Evolutionary conservation across 306 rosid species (phyloP).

Genomic region (Pyrus bretschneideri): DNA sequence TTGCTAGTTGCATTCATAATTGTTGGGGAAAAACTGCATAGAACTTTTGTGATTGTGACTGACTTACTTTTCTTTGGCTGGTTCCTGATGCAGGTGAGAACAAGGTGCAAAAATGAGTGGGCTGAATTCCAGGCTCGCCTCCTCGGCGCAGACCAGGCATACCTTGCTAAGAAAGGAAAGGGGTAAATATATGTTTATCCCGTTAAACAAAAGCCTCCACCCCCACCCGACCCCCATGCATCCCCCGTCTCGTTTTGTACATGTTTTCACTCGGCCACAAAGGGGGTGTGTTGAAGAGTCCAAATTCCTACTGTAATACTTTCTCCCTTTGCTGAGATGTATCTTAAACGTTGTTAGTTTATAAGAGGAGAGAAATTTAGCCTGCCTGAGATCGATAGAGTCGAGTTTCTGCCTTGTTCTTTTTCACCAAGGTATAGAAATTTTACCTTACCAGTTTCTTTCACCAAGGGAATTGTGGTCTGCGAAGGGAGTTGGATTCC

Average conservation of each 20-base stretch:
- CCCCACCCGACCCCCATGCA: background rate
- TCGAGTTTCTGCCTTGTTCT: background rate
- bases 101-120: conserved; percentile 89
- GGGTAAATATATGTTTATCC: conserved; percentile 11
- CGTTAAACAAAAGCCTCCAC: background rate
- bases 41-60: background rate
- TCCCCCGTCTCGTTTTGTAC: conserved; percentile 17
- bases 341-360: background rate
- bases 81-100: conserved; percentile 62
- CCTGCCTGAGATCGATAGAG: background rate
- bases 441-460: background rate
- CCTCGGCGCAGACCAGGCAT: conserved; percentile 53
- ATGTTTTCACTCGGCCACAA: conserved; percentile 21
- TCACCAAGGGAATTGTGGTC: background rate
- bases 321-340: background rate
- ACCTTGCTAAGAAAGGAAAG: conserved; percentile 30
- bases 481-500: background rate
- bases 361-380: background rate
- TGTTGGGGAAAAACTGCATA: background rate
- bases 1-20: background rate
- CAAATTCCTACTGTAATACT: conserved; percentile 15
- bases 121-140: conserved; percentile 78
- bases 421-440: background rate
- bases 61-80: background rate
- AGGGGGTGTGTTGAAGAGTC: conserved; percentile 18